Base-by-base conservation (phyloP, 1,284 basidiomycete genomes). In the Sporisorium iseilematis-ciliati region DNA sequence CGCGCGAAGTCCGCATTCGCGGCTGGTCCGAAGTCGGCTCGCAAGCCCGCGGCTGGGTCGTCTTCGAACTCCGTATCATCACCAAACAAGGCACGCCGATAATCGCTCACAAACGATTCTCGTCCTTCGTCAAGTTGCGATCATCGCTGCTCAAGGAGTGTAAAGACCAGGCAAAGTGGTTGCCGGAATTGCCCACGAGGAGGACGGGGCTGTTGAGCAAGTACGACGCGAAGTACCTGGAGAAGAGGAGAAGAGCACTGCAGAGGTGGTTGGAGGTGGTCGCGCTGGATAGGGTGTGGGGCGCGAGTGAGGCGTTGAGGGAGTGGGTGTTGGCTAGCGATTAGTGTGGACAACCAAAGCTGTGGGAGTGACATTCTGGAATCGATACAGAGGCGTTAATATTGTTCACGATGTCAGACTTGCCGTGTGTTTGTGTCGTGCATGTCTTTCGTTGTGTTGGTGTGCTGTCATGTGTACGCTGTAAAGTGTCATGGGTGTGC, bases 1-100 rank as follows among this genome's bases (percentile, higher is more conserved):
- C 78, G 4, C 53, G 76, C 45, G 76, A 80, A 21, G 74, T 81
- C 2, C 53, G 64, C 0, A 75, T 84, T 21, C 67, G 80, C 0
- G 79, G 80, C 11, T 84, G 81, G 80, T 80, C 64, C 42, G 60
- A 75, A 21, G 73, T 84, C 20, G 82, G 82, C 41, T 61, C 64
- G 0, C 66, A 69, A 40, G 74, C 72, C 2, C 64, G 79, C 16
- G 82, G 82, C 2, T 84, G 74, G 75, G 78, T 83, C 20, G 78
- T 79, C 12, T 84, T 72, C 42, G 79, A 82, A 20, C 65, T 84
- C 7, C 54, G 63, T 10, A 65, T 84, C 40, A 55, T 66, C 25
- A 77, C 79, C 18, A 66, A 62, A 14, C 77, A 74, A 55, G 78
- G 76, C 14, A 76, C 75, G 0, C 54, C 56, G 26, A 81, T 81